A percentile compares a stretch with the other conserved stretches of the same genome.
Evolutionary conservation across 768 basidiomycete genomes (phyloP).

Genomic region (Lactarius quietus): DNA sequence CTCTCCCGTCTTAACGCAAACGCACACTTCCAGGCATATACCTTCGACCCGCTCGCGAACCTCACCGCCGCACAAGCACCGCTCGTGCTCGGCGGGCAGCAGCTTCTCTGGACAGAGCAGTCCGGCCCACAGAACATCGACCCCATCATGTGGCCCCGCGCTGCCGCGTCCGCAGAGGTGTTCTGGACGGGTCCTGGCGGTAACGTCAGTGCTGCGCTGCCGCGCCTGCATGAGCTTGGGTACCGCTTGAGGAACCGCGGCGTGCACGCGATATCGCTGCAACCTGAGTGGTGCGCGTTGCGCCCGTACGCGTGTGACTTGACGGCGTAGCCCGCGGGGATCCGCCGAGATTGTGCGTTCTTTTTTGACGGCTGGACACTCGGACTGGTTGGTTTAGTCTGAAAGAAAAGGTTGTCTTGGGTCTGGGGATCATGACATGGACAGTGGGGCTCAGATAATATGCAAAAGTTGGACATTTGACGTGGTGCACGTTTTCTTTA

Average conservation of each 20-base stretch:
- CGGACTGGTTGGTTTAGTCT: background rate
- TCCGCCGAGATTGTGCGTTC: background rate
- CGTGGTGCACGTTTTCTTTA: background rate
- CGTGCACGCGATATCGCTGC: conserved; percentile 35
- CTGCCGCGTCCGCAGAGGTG: conserved; percentile 67
- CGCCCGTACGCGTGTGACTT: conserved; percentile 28
- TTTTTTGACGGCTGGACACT: background rate
- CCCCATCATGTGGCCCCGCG: conserved; percentile 66
- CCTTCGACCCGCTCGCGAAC: conserved; percentile 67
- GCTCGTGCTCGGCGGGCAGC: conserved; percentile 69
- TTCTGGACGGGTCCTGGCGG: conserved; percentile 62
- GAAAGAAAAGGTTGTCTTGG: too few relatives aligned
- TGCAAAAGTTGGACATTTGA: background rate
- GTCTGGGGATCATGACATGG: background rate
- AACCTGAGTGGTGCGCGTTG: conserved; percentile 43
- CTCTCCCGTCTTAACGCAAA: conserved; percentile 1
- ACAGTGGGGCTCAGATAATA: background rate
- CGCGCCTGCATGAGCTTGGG: conserved; percentile 52
- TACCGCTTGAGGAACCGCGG: conserved; percentile 38
- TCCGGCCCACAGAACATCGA: conserved; percentile 67
- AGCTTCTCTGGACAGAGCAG: conserved; percentile 74
- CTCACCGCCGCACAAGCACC: conserved; percentile 44
- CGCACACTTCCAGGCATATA: conserved; percentile 55
- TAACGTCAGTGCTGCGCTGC: conserved; percentile 44
- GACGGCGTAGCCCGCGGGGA: background rate